A percentile compares a stretch with the other conserved stretches of the same genome.
phyloP scores from a whole-genome alignment of 1,139 yeast genomes.

The Nakaseomyces nivariensis region DNA sequence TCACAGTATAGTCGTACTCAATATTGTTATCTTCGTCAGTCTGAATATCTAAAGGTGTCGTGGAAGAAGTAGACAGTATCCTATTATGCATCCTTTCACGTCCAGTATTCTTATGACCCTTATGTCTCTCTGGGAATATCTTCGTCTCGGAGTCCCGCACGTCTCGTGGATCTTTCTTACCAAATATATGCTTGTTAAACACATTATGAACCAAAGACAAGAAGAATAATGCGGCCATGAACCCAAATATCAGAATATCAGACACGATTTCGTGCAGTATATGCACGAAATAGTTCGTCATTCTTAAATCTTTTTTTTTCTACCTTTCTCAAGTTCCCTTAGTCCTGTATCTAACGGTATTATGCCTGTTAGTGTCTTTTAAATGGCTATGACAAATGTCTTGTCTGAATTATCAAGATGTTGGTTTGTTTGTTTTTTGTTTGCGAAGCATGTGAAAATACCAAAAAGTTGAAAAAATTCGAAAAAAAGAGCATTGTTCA shows the following conservation, averaged over 20 bases:
- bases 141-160: slow-evolving; percentile 19
- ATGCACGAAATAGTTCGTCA: slow-evolving; percentile 1
- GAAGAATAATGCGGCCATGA: slow-evolving; percentile 20
- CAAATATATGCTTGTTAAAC: slow-evolving; percentile 17
- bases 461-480: background rate
- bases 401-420: background rate
- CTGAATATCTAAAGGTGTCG: slow-evolving; percentile 18
- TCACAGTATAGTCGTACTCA: slow-evolving; percentile 24
- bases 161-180: slow-evolving; percentile 24
- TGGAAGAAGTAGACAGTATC: background rate
- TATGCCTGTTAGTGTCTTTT: too few species aligned
- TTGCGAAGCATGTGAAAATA: background rate
- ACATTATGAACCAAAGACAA: slow-evolving; percentile 25
- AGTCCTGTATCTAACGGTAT: too few species aligned
- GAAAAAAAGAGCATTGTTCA: background rate
- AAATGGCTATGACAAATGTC: too few species aligned
- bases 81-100: background rate
- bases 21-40: slow-evolving; percentile 20
- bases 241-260: slow-evolving; percentile 11
- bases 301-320: background rate
- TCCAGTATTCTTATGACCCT: background rate
- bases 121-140: slow-evolving; percentile 11
- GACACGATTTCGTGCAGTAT: slow-evolving; percentile 12
- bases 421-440: background rate
- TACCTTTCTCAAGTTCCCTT: too few species aligned